Base-by-base conservation (phyloP, 1,284 basidiomycete genomes). In the Kalmanozyma brasiliensis region DNA sequence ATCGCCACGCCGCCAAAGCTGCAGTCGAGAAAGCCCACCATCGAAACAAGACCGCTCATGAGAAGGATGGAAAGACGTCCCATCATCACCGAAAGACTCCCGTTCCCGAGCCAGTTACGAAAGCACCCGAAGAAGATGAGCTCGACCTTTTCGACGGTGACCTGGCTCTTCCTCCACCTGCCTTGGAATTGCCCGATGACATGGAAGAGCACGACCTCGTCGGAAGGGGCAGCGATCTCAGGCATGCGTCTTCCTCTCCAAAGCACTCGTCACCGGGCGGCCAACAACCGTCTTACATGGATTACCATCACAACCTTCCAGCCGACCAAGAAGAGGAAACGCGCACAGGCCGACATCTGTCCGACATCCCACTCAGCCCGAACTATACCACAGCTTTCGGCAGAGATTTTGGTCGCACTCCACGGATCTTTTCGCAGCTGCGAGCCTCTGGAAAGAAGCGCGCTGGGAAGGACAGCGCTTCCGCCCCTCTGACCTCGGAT, bases 331-430 rank as follows among this genome's bases (percentile, higher is more conserved):
- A 78, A 24, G 60, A 74, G 16, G 78, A 81, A 42, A 49, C 51
- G 13, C 52, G 49, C 19, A 79, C 77, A 2, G 77, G 76, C 16
- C 60, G 75, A 19, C 74, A 77, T 44, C 76, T 81, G 40, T 74
- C 73, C 8, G 79, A 81, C 53, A 61, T 81, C 51, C 79, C 79
- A 3, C 52, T 81, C 5, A 77, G 78, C 32, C 78, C 79, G 1
- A 53, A 51, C 29, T 57, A 73, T 13, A 60, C 59, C 1, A 63
- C 58, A 9, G 66, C 36, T 2, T 75, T 75, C 29, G 65, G 62
- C 24, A 56, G 44, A 3, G 59, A 65, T 41, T 75, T 75, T 38
- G 73, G 69, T 17, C 60, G 57, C 29, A 33, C 60, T 5, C 52
- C 63, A 14, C 42, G 37, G 16, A 38, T 22, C 22, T 45, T 66